Base-by-base conservation (phyloP, 1,284 basidiomycete species). In the Gomphus bonarii region DNA sequence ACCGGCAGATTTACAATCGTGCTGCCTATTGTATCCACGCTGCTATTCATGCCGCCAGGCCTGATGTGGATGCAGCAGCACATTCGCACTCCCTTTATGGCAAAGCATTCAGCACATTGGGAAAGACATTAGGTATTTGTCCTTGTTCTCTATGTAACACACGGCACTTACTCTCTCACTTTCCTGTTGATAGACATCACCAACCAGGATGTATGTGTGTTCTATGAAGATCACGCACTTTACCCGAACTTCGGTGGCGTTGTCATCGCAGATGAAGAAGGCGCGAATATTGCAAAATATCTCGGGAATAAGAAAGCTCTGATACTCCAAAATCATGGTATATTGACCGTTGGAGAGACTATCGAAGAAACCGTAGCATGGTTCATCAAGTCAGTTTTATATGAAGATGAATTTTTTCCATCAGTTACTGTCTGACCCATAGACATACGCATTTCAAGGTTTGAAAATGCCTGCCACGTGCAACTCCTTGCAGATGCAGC, bases 41-140 rank as follows among this genome's bases (percentile, higher is more conserved):
- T 28, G 76, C 79, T 3, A 74, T 84, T 52, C 81, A 83, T 64
- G 70, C 71, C 14, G 76, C 77, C n/a, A 76, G 82, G 22, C 80
- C 81, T 0, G 82, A 85, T 63, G 74, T 84, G 18, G 63, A 79
- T 36, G 82, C 82, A 42, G 81, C 81, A 4, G 82, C 82, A 5
- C 84, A 85, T 67, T 79, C 78, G 18, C 83, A 86, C 66, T 79
- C 77, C 4, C 68, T 78, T 28, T 72, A 79, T 64, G 84, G 81
- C n/a, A 80, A 80, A 63, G 77, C 82, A 0, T 85, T 82, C 69
- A 74, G 77, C 14, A 72, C 78, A 1, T 73, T 85, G 8, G 82
- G 82, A 10, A 72, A 52, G 42, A 58, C 57, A 8, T 47, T 58
- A 42, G 57, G 57, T 52, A 47, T 22, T 16, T 36, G 33, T 31